Base-by-base conservation (phyloP, 2,329 filamentous ascomycete genomes). In the Xylariaceae sp. region DNA sequence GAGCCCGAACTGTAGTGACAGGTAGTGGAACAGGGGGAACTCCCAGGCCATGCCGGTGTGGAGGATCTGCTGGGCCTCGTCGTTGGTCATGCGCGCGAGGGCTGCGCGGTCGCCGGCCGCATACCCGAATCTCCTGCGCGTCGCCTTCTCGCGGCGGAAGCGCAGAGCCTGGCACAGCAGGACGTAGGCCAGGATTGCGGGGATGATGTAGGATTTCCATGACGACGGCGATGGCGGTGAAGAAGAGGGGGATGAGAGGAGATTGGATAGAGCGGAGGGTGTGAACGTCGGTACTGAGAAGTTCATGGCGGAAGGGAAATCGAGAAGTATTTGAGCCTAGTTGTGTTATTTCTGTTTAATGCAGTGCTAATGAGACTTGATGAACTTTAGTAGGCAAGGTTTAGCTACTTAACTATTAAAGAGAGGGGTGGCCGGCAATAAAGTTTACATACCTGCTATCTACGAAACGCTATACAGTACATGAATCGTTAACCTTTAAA, bases 41-140 rank as follows among this genome's bases (percentile, higher is more conserved):
- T 72, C 70, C 48, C 62, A 66, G 7, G 40, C 18, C 4, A 50
- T 42, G 2, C 71, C 44, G 20, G 65, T 65, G 2, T 57, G 50
- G 47, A 72, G 65, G 43, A 72, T 66, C 32, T 63, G 47, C 57
- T 72, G 70, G 7, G 70, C 70, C 47, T 72, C 64, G 20, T 65
- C 62, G 40, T 58, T 61, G 4, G 70, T 71, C 69, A 72, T 72
- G 42, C 57, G 54, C 29, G 64, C 59, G 41, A 72, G 63, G 43
- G 65, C 61, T 18, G 63, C 65, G 21, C 68, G 65, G 44, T 61
- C 62, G 5, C 60, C 50, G 26, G 58, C 60, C 7, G 62, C 61
- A 49, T 63, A 71, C 0, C 67, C 68, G 23, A 68, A 59, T 9
- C 44, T 48, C 19, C 49, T 54, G 19, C 65, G 65, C 50, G 70